These are phyloP conservation scores for Lentinula sp. DNA, from an alignment of 768 basidiomycete species.

Conservation along the genomic window DNA sequence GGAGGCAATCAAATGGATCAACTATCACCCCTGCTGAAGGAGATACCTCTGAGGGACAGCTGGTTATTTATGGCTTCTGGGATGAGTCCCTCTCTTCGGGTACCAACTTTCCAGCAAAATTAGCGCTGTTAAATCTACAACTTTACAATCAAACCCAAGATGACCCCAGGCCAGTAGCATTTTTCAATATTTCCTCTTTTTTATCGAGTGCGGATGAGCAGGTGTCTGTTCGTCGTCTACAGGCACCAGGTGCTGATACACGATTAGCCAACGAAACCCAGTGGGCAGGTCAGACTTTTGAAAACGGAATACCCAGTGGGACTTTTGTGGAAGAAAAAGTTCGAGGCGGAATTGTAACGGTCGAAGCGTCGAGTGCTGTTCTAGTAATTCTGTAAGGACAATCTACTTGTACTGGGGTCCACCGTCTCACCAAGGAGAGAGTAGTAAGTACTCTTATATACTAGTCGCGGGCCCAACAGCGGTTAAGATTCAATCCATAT, in stretches of 20 bases:
- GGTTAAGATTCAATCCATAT: no score
- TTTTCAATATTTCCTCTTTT: slow-evolving; percentile 41
- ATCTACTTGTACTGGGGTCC: neutral
- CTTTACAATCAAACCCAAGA: slow-evolving; percentile 44
- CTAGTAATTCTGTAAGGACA: slow-evolving; percentile 22
- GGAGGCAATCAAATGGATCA: slow-evolving; percentile 45
- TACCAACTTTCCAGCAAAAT: slow-evolving; percentile 32
- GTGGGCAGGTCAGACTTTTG: slow-evolving; percentile 48
- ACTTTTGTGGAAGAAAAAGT: slow-evolving; percentile 31
- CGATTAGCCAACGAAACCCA: slow-evolving; percentile 35
- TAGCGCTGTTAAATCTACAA: slow-evolving; percentile 43
- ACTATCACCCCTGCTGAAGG: slow-evolving; percentile 45
- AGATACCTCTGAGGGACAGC: slow-evolving; percentile 38
- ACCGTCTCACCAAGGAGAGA: neutral
- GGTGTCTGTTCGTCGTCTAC: slow-evolving; percentile 34
- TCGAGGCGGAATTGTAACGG: slow-evolving; percentile 22
- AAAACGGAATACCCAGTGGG: slow-evolving; percentile 32
- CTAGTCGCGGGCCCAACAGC: no score
- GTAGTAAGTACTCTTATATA: no score
- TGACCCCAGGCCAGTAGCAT: slow-evolving; percentile 31
- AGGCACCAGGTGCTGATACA: slow-evolving; percentile 43
- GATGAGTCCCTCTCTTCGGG: slow-evolving; percentile 20
- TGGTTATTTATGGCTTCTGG: slow-evolving; percentile 50
- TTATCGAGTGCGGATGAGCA: slow-evolving; percentile 18
- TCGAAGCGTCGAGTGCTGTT: slow-evolving; percentile 31